Base-by-base conservation (phyloP, 371 early-diverging fungal genomes). In the Coemansia sp. region DNA sequence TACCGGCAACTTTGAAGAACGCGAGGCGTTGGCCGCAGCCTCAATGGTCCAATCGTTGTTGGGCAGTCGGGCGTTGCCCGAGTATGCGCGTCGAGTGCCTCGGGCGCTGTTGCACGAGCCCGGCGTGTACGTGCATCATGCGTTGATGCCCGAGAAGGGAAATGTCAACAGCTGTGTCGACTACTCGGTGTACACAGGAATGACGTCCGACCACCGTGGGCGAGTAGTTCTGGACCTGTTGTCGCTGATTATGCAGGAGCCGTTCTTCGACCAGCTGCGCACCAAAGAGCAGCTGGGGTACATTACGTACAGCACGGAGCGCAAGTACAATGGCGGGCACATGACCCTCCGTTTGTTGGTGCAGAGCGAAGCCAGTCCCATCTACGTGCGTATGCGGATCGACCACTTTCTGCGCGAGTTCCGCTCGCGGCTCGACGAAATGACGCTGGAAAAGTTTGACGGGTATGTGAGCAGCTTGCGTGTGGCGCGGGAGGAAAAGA, bases 241-340 rank as follows among this genome's bases (percentile, higher is more conserved):
- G 67, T 84, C 87, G 0, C 91, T 93, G 67, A 89, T 97, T 21
- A 80, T 88, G 3, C 83, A 87, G 61, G 95, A 96, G 74, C 94
- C 96, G 12, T 92, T 88, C 72, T 98, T 96, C 80, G 90, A 96
- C 83, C 90, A 91, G 75, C 83, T 98, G 51, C 86, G 98, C 24
- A 98, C 98, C 7, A 94, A 94, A 70, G 96, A 93, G 69, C 92
- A 92, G 71, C 82, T 94, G 23, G 93, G 88, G 4, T 89, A 89
- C 72, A 75, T 86, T 51, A 85, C 83, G 28, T 82, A 74, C 65
- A 67, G 80, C 67, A 79, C 67, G 13, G 66, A 78, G 28, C 64
- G 82, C 59, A 79, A 73, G 65, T 70, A 71, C 63, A 63, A 66
- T 26, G 79, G 80, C 49, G 69, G 69, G 26, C 52, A 52, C 1